A percentile compares a stretch with the other conserved stretches of the same genome.
phyloP scores from a whole-genome alignment of 768 basidiomycete genomes.

The Auricularia sp. region DNA sequence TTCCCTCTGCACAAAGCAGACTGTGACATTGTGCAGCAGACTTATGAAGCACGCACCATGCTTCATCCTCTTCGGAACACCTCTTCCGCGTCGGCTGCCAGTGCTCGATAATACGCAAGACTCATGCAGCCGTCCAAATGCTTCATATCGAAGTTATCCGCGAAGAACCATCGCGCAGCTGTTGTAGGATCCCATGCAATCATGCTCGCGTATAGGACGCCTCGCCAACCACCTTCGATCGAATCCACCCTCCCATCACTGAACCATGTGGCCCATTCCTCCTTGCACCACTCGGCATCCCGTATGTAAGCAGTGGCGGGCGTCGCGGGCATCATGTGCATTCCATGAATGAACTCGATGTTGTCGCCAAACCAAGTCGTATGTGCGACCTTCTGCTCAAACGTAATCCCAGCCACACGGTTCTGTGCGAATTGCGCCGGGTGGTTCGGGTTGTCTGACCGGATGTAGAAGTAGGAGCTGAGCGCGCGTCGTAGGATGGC shows the following conservation, averaged over 20 bases:
- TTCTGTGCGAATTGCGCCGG: constrained; percentile 3
- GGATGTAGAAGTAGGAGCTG: constrained; percentile 1
- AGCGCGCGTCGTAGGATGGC: constrained; percentile 1
- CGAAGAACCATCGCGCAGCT: background rate
- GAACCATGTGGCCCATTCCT: constrained; percentile 5
- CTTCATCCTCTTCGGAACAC: no score
- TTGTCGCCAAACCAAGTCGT: constrained; percentile 6
- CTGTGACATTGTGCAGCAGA: background rate
- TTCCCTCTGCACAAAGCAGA: background rate
- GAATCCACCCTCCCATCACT: background rate
- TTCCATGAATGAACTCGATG: constrained; percentile 6
- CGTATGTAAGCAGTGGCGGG: constrained; percentile 1
- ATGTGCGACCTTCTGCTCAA: constrained; percentile 7
- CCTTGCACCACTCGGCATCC: background rate
- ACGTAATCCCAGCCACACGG: constrained; percentile 4
- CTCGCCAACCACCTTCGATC: background rate
- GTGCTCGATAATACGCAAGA: background rate
- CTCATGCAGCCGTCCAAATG: background rate
- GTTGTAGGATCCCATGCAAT: background rate
- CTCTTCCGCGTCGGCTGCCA: background rate
- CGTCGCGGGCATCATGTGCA: constrained; percentile 6
- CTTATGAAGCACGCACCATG: no score
- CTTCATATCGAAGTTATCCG: background rate
- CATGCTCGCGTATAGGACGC: background rate
- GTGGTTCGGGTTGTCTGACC: constrained; percentile 3